Base-by-base conservation (phyloP, 495 filamentous ascomycete species). In the Neurospora sp. region DNA sequence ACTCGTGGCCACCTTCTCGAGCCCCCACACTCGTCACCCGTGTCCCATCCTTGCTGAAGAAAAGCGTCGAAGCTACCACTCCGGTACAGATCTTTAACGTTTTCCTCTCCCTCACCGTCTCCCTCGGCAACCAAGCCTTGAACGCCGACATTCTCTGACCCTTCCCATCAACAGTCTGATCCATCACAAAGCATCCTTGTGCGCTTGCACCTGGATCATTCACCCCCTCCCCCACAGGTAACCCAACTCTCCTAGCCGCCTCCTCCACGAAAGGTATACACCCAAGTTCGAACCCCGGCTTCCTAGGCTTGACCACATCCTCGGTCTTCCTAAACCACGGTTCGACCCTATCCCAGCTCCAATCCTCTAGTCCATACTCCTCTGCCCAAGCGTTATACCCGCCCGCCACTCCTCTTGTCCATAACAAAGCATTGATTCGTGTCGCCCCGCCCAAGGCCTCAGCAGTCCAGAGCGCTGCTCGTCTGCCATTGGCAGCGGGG, bases 331-430 rank as follows among this genome's bases (percentile, higher is more conserved):
- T 59, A 41, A 81, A 81, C 46, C 74, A 78, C 12, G 79, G 78
- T 53, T 79, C 77, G 16, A 81, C 74, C 69, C 73, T 71, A 3
- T 78, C 75, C 73, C 75, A 81, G 59, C 68, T 46, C 79, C 79
- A 81, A 22, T 79, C 74, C 1, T 46, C 44, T 14, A 77, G 69
- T 4, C 76, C 79, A 69, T 73, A 74, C 9, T 70, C 69, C n/a
- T 74, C 73, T 0, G 79, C 69, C 78, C 78, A 80, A 31, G 40
- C 44, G 48, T 73, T 72, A 68, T 80, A 81, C 4, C 73, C 74
- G 7, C 70, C 77, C 2, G 79, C 76, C 9, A 44, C n/a, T 2
- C 78, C 77, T 3, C 79, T 74, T 1, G 79, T 81, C 31, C 74
- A 71, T 1, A 81, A 39, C 74, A 76, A 72, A 12, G 46, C 79